Evolutionary conservation across 2,329 filamentous ascomycete species (phyloP).

Genomic region (Allantophomopsis lycopodina): DNA sequence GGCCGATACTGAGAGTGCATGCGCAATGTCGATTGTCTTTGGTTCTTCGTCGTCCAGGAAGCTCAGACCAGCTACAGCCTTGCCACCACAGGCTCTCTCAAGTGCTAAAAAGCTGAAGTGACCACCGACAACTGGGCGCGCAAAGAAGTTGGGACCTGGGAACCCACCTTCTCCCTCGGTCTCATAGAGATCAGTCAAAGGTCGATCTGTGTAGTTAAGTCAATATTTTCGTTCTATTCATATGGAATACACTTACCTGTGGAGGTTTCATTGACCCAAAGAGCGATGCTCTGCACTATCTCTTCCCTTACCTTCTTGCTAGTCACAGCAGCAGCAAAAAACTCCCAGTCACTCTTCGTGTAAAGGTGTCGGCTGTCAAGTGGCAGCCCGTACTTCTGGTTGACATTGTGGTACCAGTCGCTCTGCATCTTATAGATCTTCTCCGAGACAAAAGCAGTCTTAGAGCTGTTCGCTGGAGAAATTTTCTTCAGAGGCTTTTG

Average conservation of each 20-base stretch:
- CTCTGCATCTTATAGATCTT: slow-evolving; percentile 69
- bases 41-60: slow-evolving; percentile 27
- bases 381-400: slow-evolving; percentile 71
- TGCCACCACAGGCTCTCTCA: slow-evolving; percentile 63
- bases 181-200: slow-evolving; percentile 71
- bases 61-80: slow-evolving; percentile 41
- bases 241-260: slow-evolving; percentile 32
- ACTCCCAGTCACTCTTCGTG: slow-evolving; percentile 85
- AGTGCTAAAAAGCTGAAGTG: slow-evolving; percentile 80
- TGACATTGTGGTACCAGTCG: slow-evolving; percentile 65
- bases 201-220: slow-evolving; percentile 34
- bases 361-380: slow-evolving; percentile 74
- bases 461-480: slow-evolving; percentile 7
- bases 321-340: slow-evolving; percentile 73
- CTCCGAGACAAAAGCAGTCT: slow-evolving; percentile 53
- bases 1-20: neutral
- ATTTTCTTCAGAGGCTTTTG: slow-evolving; percentile 14
- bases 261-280: slow-evolving; percentile 73
- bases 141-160: slow-evolving; percentile 64
- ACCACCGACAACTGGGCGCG: slow-evolving; percentile 69
- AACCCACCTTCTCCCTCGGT: slow-evolving; percentile 68
- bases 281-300: slow-evolving; percentile 61
- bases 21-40: slow-evolving; percentile 2
- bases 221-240: neutral
- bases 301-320: slow-evolving; percentile 52